These are phyloP conservation scores for Trichocomaceae sp. DNA, from an alignment of 2,329 filamentous ascomycete species.

Conservation along the genomic window DNA sequence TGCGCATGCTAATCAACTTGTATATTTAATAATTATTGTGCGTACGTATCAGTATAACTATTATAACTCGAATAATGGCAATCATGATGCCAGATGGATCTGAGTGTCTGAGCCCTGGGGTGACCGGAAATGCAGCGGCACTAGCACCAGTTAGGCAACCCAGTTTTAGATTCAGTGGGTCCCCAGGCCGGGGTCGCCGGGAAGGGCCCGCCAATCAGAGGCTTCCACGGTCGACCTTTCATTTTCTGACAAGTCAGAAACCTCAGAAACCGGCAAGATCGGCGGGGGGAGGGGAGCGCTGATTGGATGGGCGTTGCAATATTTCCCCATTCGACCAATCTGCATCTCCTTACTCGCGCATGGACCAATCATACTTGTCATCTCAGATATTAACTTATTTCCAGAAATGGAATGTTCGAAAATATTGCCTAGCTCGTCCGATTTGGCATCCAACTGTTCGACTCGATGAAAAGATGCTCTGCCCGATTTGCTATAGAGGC, in stretches of 20 bases:
- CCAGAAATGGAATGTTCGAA: not conserved
- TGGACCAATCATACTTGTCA: not conserved
- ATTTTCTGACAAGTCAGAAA: no score
- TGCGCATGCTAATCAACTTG: no score
- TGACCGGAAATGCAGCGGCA: not conserved
- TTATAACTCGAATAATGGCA: no score
- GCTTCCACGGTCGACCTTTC: not conserved
- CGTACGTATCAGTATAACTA: no score
- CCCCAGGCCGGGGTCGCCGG: not conserved
- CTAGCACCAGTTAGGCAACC: no score
- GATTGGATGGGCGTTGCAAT: no score
- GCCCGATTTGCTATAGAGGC: no score
- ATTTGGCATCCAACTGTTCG: not conserved
- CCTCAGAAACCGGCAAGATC: not conserved
- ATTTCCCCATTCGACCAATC: no score
- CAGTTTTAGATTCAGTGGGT: no score
- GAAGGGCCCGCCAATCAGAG: not conserved
- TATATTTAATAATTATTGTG: no score
- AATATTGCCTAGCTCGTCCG: not conserved
- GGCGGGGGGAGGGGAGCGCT: not conserved
- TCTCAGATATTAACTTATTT: not conserved
- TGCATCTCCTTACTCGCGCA: not conserved
- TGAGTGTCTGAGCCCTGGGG: conserved; percentile 5
- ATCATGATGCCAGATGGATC: no score
- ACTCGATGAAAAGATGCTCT: no score